Percentiles rank a stretch among this genome's conserved stretches.
Conservation (phyloP, 306 rosid genomes). For the Vigna trinervia region DNA sequence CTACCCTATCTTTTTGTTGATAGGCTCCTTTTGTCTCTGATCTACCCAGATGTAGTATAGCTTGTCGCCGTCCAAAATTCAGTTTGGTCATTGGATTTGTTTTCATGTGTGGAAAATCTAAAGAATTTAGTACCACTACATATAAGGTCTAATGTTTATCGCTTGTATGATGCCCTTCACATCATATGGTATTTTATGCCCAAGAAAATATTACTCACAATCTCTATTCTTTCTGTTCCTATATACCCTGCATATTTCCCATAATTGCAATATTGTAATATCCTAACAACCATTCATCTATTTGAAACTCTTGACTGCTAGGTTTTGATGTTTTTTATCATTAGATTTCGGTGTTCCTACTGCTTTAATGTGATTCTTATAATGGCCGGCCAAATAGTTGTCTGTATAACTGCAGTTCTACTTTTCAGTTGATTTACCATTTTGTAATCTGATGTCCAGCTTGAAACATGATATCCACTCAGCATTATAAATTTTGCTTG, state of each 20-base stretch:
- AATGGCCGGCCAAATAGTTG: background rate
- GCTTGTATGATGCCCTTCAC: background rate
- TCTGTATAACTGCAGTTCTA: slow-evolving; percentile 2
- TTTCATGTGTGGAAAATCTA: background rate
- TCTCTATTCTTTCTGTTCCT: background rate
- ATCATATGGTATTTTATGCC: background rate
- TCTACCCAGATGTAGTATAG: background rate
- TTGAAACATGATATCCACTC: background rate
- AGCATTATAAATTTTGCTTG: background rate
- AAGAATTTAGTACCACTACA: background rate
- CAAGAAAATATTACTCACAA: background rate
- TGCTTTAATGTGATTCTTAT: background rate
- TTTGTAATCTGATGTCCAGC: slow-evolving; percentile 9
- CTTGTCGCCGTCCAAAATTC: background rate
- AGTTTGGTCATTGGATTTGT: background rate
- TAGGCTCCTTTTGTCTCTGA: background rate
- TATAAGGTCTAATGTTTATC: background rate
- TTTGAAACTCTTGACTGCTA: slow-evolving; percentile 11
- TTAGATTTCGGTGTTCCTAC: background rate
- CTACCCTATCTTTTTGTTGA: background rate
- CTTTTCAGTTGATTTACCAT: background rate
- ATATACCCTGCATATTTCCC: background rate
- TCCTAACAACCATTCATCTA: background rate
- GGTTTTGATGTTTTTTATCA: background rate
- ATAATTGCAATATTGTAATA: background rate